Percentiles rank a stretch among this genome's conserved stretches.
These are phyloP conservation scores for Rhizoclosmatium sp. DNA, from an alignment of 192 early-diverging fungal genomes.

Conservation along the genomic window DNA sequence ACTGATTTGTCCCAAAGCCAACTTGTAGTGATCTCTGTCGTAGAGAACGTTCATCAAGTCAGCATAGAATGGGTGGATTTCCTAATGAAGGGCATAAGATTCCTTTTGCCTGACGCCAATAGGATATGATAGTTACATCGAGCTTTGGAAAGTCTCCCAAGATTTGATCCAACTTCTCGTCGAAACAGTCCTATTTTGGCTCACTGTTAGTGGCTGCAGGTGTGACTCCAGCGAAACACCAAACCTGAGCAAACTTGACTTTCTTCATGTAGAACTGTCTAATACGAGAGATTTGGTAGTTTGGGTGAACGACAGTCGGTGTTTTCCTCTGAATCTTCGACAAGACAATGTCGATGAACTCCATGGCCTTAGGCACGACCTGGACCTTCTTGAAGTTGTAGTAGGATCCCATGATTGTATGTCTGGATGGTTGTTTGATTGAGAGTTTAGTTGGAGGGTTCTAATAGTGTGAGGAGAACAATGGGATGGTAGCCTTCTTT, in stretches of 20 bases:
- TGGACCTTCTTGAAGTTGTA: constrained; percentile 99
- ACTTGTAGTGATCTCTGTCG: constrained; percentile 99
- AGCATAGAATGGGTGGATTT: constrained; percentile 99
- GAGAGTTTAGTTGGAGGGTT: not conserved
- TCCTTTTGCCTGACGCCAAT: not conserved
- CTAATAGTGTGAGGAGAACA: too few relatives aligned
- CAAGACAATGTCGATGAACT: constrained; percentile 98
- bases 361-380: constrained; percentile 87
- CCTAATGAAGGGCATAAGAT: constrained; percentile 51
- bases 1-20: constrained; percentile 98
- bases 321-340: constrained; percentile 99
- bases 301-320: constrained; percentile 93
- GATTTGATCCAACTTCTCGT: constrained; percentile 94
- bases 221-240: not conserved
- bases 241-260: constrained; percentile 94
- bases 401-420: constrained; percentile 54
- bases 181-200: constrained; percentile 69
- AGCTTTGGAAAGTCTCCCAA: constrained; percentile 97
- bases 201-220: not conserved
- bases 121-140: constrained; percentile 69
- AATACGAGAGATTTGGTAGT: constrained; percentile 97
- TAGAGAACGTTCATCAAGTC: constrained; percentile 99
- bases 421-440: not conserved
- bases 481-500: too few relatives aligned
- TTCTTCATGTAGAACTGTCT: constrained; percentile 99